Evolutionary conservation across 441 rosid species (phyloP).

Genomic region (Erodium moschatum): DNA sequence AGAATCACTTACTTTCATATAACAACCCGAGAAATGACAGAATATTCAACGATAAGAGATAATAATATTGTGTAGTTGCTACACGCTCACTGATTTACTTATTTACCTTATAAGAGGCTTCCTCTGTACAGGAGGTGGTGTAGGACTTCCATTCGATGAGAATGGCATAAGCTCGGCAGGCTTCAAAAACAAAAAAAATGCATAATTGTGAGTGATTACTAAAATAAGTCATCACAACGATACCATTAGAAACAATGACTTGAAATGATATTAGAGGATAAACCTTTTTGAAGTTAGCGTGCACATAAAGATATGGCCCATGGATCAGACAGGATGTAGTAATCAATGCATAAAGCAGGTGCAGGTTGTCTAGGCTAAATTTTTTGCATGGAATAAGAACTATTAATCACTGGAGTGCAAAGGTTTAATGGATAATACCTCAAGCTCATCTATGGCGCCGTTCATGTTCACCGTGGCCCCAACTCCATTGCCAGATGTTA

Average conservation of each 20-base stretch:
- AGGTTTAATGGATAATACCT: conserved; percentile 40
- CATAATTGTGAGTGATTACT: neutral
- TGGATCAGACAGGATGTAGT: neutral
- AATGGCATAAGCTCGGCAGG: conserved; percentile 47
- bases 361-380: neutral
- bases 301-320: too few species aligned
- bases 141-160: conserved; percentile 24
- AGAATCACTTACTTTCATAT: neutral
- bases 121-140: conserved; percentile 37
- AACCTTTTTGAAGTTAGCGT: neutral
- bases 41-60: neutral
- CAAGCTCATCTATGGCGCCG: conserved; percentile 64
- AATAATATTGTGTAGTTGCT: too few species aligned
- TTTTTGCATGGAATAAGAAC: neutral
- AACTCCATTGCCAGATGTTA: conserved; percentile 24
- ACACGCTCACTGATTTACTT: too few species aligned
- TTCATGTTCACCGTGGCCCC: conserved; percentile 24
- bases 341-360: neutral
- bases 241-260: neutral
- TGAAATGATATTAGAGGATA: neutral
- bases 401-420: conserved; percentile 4
- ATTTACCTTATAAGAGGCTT: conserved; percentile 69
- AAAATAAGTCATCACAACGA: too few species aligned
- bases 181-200: conserved; percentile 27
- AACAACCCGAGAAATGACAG: too few species aligned